These are phyloP conservation scores for Magnaporthales sp. DNA, from an alignment of 2,329 filamentous ascomycete species.

Conservation along the genomic window DNA sequence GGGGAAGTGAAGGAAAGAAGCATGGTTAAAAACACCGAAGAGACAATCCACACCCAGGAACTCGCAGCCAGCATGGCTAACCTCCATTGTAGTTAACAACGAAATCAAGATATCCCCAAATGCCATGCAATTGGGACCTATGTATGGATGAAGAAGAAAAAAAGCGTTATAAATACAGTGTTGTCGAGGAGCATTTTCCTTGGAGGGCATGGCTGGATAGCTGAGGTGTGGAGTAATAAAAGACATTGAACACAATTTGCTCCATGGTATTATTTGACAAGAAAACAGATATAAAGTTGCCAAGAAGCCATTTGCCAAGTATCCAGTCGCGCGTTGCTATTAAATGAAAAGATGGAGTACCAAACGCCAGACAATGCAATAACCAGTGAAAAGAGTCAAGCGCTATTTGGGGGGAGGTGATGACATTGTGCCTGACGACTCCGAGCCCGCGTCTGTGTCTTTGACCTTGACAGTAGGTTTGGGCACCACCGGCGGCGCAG, in stretches of 20 bases:
- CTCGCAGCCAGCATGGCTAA: not conserved
- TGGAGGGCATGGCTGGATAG: not conserved
- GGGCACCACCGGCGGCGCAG: slow-evolving; percentile 38
- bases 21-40: not conserved
- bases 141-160: not conserved
- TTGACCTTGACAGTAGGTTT: slow-evolving; percentile 35
- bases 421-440: slow-evolving; percentile 47
- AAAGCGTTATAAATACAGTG: not conserved
- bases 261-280: not conserved
- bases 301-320: not conserved
- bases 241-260: not conserved
- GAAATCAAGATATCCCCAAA: not conserved
- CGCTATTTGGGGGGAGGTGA: slow-evolving; percentile 32
- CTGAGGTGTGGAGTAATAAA: not conserved
- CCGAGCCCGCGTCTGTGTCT: slow-evolving; percentile 38
- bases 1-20: not conserved
- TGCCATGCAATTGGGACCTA: not conserved
- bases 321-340: not conserved
- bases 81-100: not conserved
- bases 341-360: not conserved
- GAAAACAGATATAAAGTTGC: not conserved
- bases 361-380: not conserved
- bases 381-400: not conserved
- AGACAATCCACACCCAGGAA: not conserved
- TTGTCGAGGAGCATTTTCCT: not conserved